Percentiles rank a stretch among this genome's conserved stretches.
These are phyloP conservation scores for Nemania serpens DNA, from an alignment of 2,329 filamentous ascomycete species.

Conservation along the genomic window DNA sequence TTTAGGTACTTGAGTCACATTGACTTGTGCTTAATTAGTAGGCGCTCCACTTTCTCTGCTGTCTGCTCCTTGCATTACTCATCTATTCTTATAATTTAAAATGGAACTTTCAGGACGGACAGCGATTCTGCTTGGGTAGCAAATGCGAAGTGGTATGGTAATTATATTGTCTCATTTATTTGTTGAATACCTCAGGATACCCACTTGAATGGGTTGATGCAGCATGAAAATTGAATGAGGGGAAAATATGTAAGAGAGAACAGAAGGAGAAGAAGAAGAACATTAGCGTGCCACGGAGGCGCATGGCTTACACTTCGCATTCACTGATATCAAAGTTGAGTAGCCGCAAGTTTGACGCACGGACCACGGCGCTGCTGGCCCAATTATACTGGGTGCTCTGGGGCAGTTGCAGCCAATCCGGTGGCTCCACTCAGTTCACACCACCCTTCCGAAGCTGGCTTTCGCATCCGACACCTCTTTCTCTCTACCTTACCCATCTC, in stretches of 20 bases:
- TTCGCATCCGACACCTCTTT: conserved; percentile 30
- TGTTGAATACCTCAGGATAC: too few species aligned
- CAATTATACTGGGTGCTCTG: conserved; percentile 3
- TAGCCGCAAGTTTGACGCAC: conserved; percentile 23
- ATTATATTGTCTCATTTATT: too few species aligned
- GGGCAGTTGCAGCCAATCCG: conserved; percentile 19
- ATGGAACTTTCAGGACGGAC: neutral
- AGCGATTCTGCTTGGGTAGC: too few species aligned
- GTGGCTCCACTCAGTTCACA: conserved; percentile 23
- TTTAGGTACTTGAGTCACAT: too few species aligned
- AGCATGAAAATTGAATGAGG: too few species aligned
- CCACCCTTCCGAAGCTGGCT: conserved; percentile 23
- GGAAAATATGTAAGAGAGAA: too few species aligned
- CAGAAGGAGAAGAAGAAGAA: neutral
- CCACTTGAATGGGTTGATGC: too few species aligned
- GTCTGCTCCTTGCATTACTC: neutral
- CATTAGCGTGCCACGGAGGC: neutral
- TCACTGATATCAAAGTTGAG: conserved; percentile 16
- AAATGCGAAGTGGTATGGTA: too few species aligned
- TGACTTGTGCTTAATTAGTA: too few species aligned
- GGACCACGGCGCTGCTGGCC: conserved; percentile 4
- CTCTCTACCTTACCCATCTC: conserved; percentile 19
- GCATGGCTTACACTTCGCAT: neutral
- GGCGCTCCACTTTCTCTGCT: too few species aligned
- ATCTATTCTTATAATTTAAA: neutral